Conservation (phyloP, 306 rosid genomes). For the Pyrus pyrifolia region DNA sequence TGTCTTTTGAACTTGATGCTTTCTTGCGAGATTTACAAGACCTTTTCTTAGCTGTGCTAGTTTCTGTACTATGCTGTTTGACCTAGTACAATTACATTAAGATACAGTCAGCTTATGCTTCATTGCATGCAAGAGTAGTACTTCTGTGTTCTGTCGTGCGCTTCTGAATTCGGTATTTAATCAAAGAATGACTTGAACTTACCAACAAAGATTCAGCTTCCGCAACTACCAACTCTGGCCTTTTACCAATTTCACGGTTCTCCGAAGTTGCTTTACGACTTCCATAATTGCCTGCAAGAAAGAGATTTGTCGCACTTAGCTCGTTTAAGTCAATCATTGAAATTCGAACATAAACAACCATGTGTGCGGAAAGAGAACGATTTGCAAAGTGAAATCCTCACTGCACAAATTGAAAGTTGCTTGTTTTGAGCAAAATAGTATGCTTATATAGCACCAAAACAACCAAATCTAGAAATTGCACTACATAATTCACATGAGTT, state of each 20-base stretch:
- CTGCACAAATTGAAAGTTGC: neutral
- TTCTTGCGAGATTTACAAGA: constrained; percentile 20
- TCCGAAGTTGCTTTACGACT: constrained; percentile 6
- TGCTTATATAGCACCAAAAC: neutral
- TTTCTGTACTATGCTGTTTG: constrained; percentile 19
- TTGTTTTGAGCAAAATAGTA: neutral
- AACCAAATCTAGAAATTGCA: neutral
- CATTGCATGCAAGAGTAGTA: neutral
- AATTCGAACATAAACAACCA: neutral
- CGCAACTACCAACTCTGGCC: constrained; percentile 18
- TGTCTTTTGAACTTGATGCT: constrained; percentile 12
- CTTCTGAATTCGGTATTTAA: neutral
- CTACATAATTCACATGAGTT: neutral
- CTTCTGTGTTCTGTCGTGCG: neutral
- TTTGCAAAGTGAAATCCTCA: neutral
- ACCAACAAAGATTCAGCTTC: constrained; percentile 45
- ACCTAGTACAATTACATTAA: constrained; percentile 27
- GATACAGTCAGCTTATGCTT: constrained; percentile 12
- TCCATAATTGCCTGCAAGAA: constrained; percentile 23
- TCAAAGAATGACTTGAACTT: constrained; percentile 13
- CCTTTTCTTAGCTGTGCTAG: constrained; percentile 15
- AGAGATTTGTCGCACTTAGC: neutral
- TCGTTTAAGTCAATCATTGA: neutral
- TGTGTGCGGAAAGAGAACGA: neutral
- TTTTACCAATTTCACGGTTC: constrained; percentile 6